Conservation (phyloP, 2,329 filamentous ascomycete species). For the Neocatenulostroma microsporum region DNA sequence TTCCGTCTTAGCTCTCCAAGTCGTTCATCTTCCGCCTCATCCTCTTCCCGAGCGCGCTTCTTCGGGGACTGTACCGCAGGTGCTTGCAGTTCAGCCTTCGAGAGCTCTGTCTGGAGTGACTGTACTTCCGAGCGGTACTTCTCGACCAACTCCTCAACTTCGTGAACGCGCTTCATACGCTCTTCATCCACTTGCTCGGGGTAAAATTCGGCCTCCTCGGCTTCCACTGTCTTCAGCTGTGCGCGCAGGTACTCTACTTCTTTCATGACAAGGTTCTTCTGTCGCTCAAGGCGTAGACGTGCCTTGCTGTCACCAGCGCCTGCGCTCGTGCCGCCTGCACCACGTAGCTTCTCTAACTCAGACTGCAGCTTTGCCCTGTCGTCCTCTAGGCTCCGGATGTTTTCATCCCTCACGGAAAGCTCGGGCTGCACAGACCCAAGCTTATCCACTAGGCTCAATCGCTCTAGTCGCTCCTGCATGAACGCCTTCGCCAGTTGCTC, state of each 20-base stretch:
- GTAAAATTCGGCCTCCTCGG: constrained; percentile 80
- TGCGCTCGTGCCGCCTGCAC: constrained; percentile 15
- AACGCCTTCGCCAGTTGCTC: constrained; percentile 80
- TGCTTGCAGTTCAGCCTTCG: constrained; percentile 48
- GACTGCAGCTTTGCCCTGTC: constrained; percentile 58
- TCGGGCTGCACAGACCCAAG: constrained; percentile 74
- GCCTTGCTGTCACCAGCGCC: constrained; percentile 55
- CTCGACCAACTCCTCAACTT: constrained; percentile 80
- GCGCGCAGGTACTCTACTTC: constrained; percentile 91
- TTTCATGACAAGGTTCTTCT: constrained; percentile 76
- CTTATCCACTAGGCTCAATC: constrained; percentile 69
- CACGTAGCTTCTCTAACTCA: constrained; percentile 64
- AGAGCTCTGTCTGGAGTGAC: constrained; percentile 64
- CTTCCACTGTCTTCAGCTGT: constrained; percentile 78
- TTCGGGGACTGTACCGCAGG: constrained; percentile 50
- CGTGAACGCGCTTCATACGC: constrained; percentile 64
- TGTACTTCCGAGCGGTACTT: constrained; percentile 77
- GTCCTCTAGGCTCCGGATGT: constrained; percentile 62
- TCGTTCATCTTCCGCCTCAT: constrained; percentile 56
- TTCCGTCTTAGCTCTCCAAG: constrained; percentile 79
- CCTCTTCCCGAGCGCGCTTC: constrained; percentile 34
- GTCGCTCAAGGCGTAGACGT: constrained; percentile 70
- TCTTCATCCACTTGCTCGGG: constrained; percentile 69
- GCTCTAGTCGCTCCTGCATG: constrained; percentile 72
- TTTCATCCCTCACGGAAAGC: constrained; percentile 65